Evolutionary conservation across 345 rosid genomes (phyloP), one percentile per base, ranked within the genome.

Genomic region (Pistacia atlantica): DNA sequence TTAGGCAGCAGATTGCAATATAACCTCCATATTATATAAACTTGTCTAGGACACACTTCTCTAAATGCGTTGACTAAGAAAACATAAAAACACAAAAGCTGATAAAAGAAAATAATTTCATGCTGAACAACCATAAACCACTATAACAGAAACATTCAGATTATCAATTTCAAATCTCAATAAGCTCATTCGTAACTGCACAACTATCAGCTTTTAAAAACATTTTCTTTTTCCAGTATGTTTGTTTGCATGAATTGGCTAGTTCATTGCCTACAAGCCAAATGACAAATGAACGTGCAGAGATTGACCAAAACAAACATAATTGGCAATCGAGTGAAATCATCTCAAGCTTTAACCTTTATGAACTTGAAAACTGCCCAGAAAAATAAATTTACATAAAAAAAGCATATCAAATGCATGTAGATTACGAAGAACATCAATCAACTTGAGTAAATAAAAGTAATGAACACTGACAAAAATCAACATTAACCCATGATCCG

Each of bases 401-500:
- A 1, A 10, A 6, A 48, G 12, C 13, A 60, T 16, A 25, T 42
- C 8, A 42, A 42, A 42, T 5, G 6, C 38, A 42, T 9, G 33
- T 4, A 55, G 37, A 72, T 72, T 22, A 72, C 1, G 12, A 42
- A 25, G 28, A 69, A 54, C 25, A 11, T 12, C 62, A 9, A 54
- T 11, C 9, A 54, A 52, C 4, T 69, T 31, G 33, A 31, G 33
- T 31, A 31, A 31, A 31, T 31, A 31, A 31, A 31, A 31, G 33
- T 31, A 31, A 31, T 31, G 33, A 0, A 5, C 28, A 28, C 0
- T 35, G 10, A n/a, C 42, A 60, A 22, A 13, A 45, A 49, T 4
- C 69, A 62, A 73, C 46, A 63, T 62, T 51, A 63, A 3, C 51
- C 51, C n/a, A 51, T 31, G 48, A 35, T 73, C 58, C 52, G 57